Evolutionary conservation across 2,329 filamentous ascomycete genomes (phyloP).

Genomic region (Pyricularia sp.): DNA sequence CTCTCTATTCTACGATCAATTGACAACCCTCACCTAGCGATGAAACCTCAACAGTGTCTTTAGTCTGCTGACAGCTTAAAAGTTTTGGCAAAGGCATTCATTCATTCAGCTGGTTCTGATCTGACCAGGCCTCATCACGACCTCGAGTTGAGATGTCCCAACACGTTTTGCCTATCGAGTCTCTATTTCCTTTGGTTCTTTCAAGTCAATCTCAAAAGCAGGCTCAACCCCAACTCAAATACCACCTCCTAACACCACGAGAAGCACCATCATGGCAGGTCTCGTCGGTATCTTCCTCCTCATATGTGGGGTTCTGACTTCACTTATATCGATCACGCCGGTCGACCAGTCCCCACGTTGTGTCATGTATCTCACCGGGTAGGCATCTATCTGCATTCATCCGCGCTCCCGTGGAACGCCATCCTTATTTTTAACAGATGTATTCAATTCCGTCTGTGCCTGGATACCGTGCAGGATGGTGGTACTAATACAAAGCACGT

Average conservation of each 20-base stretch:
- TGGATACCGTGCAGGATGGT: not conserved
- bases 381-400: conserved; percentile 8
- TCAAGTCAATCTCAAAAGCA: not conserved
- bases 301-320: conserved; percentile 7
- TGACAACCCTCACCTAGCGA: not conserved
- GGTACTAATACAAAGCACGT: not conserved
- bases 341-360: conserved; percentile 15
- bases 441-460: not conserved
- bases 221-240: not conserved
- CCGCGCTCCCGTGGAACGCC: not conserved
- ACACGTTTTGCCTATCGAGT: not conserved
- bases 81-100: not conserved
- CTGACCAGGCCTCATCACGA: not conserved
- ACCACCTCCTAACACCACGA: not conserved
- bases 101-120: not conserved
- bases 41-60: not conserved
- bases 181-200: not conserved
- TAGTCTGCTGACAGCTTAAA: not conserved
- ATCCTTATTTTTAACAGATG: not conserved
- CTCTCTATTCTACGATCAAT: not conserved
- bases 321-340: conserved; percentile 9
- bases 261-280: not conserved
- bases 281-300: conserved; percentile 5
- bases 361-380: conserved; percentile 44
- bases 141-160: not conserved